Percentiles rank a stretch among this genome's conserved stretches.
phyloP scores from a whole-genome alignment of 2,329 filamentous ascomycete species.

The Bipolaris victoriae region DNA sequence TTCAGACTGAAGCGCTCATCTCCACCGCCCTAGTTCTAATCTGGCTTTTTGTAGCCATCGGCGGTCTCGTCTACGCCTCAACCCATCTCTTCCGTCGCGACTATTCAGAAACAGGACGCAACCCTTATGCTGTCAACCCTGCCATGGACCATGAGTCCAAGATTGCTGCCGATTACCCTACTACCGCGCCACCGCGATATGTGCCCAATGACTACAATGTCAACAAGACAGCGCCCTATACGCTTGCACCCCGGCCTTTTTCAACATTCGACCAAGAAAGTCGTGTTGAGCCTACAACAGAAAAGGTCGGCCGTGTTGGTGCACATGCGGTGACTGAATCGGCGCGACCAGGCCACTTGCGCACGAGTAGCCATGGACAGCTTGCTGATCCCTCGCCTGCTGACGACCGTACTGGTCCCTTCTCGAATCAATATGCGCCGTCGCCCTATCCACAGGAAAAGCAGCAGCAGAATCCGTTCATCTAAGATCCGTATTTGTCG shows the following conservation, averaged over 20 bases:
- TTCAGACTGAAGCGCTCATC: slow-evolving; percentile 81
- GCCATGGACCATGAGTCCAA: slow-evolving; percentile 29
- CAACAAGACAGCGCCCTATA: slow-evolving; percentile 56
- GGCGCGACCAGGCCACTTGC: slow-evolving; percentile 52
- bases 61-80: slow-evolving; percentile 72
- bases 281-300: slow-evolving; percentile 36
- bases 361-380: slow-evolving; percentile 54
- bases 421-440: slow-evolving; percentile 31
- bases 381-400: slow-evolving; percentile 52
- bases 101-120: slow-evolving; percentile 19
- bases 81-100: slow-evolving; percentile 67
- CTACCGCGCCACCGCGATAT: slow-evolving; percentile 50
- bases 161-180: slow-evolving; percentile 26
- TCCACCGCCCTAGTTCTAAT: slow-evolving; percentile 74
- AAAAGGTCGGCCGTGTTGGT: slow-evolving; percentile 54
- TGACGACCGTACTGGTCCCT: slow-evolving; percentile 45
- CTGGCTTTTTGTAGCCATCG: slow-evolving; percentile 77
- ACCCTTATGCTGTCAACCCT: slow-evolving; percentile 43
- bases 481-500: slow-evolving; percentile 42
- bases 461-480: slow-evolving; percentile 48
- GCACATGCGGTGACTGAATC: slow-evolving; percentile 52
- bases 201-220: slow-evolving; percentile 51
- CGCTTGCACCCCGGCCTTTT: slow-evolving; percentile 52
- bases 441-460: slow-evolving; percentile 29
- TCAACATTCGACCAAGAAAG: slow-evolving; percentile 49